A percentile compares a stretch with the other conserved stretches of the same genome.
Conservation (phyloP, 2,329 filamentous ascomycete species). For the Fusarium penzigii region DNA sequence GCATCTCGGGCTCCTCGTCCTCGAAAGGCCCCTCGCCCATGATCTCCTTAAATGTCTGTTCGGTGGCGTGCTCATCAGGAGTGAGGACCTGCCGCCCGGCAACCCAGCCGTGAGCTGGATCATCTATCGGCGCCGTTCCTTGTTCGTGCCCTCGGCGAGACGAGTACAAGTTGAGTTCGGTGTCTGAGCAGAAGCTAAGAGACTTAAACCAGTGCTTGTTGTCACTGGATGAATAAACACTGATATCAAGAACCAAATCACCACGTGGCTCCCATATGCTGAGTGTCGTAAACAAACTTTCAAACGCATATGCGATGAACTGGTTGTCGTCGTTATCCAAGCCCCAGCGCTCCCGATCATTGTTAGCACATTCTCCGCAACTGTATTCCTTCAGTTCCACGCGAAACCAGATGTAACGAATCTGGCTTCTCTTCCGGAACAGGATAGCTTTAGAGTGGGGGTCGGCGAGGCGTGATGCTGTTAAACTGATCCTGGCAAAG, state of each 20-base stretch:
- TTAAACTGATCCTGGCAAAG: constrained; percentile 29
- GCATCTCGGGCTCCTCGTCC: constrained; percentile 26
- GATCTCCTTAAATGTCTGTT: constrained; percentile 30
- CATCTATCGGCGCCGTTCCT: constrained; percentile 22
- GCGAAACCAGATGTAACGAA: constrained; percentile 33
- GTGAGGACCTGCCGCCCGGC: constrained; percentile 21
- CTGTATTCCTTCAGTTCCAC: constrained; percentile 30
- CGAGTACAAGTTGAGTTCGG: constrained; percentile 5
- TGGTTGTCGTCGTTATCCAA: constrained; percentile 26
- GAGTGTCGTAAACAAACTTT: constrained; percentile 33
- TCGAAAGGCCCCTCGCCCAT: constrained; percentile 32
- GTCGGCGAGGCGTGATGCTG: constrained; percentile 21
- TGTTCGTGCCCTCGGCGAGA: constrained; percentile 10
- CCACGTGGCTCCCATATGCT: constrained; percentile 35
- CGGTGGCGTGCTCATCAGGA: constrained; percentile 18
- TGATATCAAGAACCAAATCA: constrained; percentile 39
- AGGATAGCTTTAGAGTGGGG: constrained; percentile 20
- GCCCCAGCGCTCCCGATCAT: constrained; percentile 10
- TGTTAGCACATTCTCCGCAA: constrained; percentile 15
- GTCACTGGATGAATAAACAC: constrained; percentile 40
- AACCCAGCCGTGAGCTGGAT: constrained; percentile 33
- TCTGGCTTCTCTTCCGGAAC: constrained; percentile 20
- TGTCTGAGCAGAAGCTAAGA: constrained; percentile 25
- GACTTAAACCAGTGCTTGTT: constrained; percentile 39
- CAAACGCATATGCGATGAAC: constrained; percentile 31